Percentiles rank a stretch among this genome's conserved stretches.
phyloP scores from a whole-genome alignment of 495 filamentous ascomycete species.

The Hapsidospora chrysogenum region DNA sequence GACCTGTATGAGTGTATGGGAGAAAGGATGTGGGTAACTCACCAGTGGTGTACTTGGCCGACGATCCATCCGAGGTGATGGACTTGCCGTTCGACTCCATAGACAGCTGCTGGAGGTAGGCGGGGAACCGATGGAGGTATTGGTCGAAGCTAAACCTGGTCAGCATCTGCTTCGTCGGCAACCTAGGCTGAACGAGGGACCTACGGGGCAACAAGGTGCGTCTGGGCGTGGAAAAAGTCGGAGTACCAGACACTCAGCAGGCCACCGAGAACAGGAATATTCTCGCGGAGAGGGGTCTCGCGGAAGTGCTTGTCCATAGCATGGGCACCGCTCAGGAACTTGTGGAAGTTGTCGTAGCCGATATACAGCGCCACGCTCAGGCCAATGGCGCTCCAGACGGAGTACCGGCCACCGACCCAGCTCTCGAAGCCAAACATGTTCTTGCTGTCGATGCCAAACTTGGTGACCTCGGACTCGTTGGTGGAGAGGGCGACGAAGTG shows the following conservation, averaged over 20 bases:
- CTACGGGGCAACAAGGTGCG: slow-evolving; percentile 83
- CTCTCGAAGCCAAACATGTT: slow-evolving; percentile 99
- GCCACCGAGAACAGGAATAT: slow-evolving; percentile 85
- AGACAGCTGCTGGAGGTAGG: slow-evolving; percentile 95
- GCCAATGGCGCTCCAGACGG: slow-evolving; percentile 96
- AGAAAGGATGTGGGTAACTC: neutral
- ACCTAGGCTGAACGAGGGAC: no score
- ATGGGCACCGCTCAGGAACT: slow-evolving; percentile 89
- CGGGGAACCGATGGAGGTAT: slow-evolving; percentile 96
- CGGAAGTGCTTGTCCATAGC: slow-evolving; percentile 99
- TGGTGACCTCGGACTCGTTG: slow-evolving; percentile 85
- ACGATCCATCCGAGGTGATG: slow-evolving; percentile 75
- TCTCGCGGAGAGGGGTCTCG: slow-evolving; percentile 75
- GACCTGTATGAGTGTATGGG: neutral
- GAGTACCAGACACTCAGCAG: slow-evolving; percentile 96
- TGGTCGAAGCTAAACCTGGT: slow-evolving; percentile 62
- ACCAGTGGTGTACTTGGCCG: slow-evolving; percentile 94
- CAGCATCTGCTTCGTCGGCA: no score
- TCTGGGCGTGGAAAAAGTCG: slow-evolving; percentile 95
- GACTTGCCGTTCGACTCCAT: slow-evolving; percentile 99
- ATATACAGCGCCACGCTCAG: slow-evolving; percentile 88
- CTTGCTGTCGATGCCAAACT: slow-evolving; percentile 92
- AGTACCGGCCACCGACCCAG: slow-evolving; percentile 97
- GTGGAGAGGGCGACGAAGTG: slow-evolving; percentile 98
- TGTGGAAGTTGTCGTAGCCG: slow-evolving; percentile 91